Evolutionary conservation across 2,329 filamentous ascomycete species (phyloP).

Genomic region (Aspergillus quadrilineatus): DNA sequence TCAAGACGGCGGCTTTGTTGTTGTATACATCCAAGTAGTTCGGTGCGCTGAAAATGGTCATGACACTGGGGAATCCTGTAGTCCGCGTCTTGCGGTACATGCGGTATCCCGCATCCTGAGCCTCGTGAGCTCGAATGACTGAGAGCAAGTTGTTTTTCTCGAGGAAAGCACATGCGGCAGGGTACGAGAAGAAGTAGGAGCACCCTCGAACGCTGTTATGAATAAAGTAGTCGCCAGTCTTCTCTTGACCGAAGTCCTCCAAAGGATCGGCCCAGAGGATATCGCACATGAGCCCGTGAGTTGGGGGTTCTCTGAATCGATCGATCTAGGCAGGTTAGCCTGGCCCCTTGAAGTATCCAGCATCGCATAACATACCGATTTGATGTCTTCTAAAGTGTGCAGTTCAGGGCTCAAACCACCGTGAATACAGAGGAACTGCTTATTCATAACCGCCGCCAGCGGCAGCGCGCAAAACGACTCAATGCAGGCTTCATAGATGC

Average conservation of each 20-base stretch:
- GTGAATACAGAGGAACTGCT: constrained; percentile 98
- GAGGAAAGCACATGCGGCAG: constrained; percentile 91
- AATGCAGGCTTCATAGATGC: constrained; percentile 95
- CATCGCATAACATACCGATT: constrained; percentile 61
- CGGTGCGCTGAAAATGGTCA: constrained; percentile 99
- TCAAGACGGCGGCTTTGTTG: constrained; percentile 98
- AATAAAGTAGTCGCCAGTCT: constrained; percentile 94
- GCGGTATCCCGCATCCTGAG: constrained; percentile 95
- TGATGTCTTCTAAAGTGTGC: constrained; percentile 91
- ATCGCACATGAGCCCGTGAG: constrained; percentile 97
- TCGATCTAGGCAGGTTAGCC: constrained; percentile 67
- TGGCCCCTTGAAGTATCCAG: not conserved
- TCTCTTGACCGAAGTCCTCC: constrained; percentile 98
- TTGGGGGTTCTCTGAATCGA: constrained; percentile 94
- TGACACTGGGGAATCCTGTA: constrained; percentile 96
- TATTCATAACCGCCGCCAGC: constrained; percentile 98
- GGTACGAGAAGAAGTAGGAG: constrained; percentile 99
- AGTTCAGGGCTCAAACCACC: constrained; percentile 93
- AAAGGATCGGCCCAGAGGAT: constrained; percentile 98
- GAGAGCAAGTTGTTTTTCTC: constrained; percentile 99
- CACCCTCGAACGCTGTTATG: constrained; percentile 98
- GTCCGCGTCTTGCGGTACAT: constrained; percentile 99
- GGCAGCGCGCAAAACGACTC: constrained; percentile 95
- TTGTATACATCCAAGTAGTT: constrained; percentile 99
- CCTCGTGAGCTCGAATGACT: constrained; percentile 95